A percentile compares a stretch with the other conserved stretches of the same genome.
These are phyloP conservation scores for Cairneyella variabilis DNA, from an alignment of 495 filamentous ascomycete species.

Conservation along the genomic window DNA sequence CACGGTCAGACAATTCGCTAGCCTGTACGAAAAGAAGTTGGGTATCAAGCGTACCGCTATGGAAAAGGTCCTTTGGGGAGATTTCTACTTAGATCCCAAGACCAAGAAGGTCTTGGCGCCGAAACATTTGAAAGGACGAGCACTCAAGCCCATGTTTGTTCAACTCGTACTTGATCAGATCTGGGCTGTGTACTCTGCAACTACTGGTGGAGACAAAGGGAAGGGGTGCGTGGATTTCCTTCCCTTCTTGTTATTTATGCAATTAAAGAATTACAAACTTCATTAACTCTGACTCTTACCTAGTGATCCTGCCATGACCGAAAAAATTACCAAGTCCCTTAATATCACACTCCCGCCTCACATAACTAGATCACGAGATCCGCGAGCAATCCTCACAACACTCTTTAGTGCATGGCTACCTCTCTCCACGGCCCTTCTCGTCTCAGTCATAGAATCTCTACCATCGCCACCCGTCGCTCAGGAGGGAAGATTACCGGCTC, in stretches of 20 bases:
- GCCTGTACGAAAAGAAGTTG: slow-evolving; percentile 92
- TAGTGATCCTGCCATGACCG: slow-evolving; percentile 75
- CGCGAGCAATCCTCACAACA: slow-evolving; percentile 75
- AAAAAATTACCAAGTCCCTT: slow-evolving; percentile 93
- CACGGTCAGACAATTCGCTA: slow-evolving; percentile 90
- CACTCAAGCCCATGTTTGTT: slow-evolving; percentile 95
- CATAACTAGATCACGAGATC: slow-evolving; percentile 79
- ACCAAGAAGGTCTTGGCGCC: slow-evolving; percentile 86
- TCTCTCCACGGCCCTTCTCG: slow-evolving; percentile 85
- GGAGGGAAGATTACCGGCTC: slow-evolving; percentile 68
- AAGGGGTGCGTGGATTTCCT: slow-evolving; percentile 58
- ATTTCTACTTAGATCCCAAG: slow-evolving; percentile 95
- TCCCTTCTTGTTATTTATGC: slow-evolving; percentile 28
- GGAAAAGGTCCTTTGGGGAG: slow-evolving; percentile 96
- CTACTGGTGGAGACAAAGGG: slow-evolving; percentile 71
- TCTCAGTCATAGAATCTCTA: slow-evolving; percentile 89
- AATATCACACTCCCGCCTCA: slow-evolving; percentile 79
- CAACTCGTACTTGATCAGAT: slow-evolving; percentile 94
- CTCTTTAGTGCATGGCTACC: slow-evolving; percentile 90
- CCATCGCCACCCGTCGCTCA: slow-evolving; percentile 85
- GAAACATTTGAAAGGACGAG: slow-evolving; percentile 89
- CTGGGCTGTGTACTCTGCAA: slow-evolving; percentile 95
- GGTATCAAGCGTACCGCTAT: slow-evolving; percentile 88
- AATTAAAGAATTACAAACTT: slow-evolving; percentile 8
- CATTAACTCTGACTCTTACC: slow-evolving; percentile 19